These are phyloP conservation scores for Capronia americana DNA, from an alignment of 2,329 filamentous ascomycete species.

Conservation along the genomic window DNA sequence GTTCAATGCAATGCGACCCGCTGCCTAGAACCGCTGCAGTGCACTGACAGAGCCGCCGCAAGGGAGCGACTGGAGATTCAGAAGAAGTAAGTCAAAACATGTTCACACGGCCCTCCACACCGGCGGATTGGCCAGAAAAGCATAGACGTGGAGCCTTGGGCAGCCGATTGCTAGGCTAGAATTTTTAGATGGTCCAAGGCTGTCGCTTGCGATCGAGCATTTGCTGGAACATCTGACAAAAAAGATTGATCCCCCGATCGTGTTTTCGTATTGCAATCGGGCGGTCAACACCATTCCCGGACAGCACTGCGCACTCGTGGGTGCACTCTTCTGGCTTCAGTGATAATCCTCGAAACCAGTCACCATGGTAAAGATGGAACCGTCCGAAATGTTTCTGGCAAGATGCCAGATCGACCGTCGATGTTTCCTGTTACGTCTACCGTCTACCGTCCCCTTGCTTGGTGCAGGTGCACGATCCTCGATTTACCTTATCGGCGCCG, in stretches of 20 bases:
- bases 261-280: slow-evolving; percentile 25
- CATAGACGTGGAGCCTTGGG: neutral
- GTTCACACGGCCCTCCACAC: neutral
- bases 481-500: slow-evolving; percentile 14
- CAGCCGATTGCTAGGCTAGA: neutral
- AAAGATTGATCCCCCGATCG: slow-evolving; percentile 16
- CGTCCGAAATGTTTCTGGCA: neutral
- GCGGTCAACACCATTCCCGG: neutral
- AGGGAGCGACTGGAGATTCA: neutral
- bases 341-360: neutral
- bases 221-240: slow-evolving; percentile 23
- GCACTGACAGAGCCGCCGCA: slow-evolving; percentile 4
- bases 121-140: slow-evolving; percentile 7
- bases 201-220: slow-evolving; percentile 23
- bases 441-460: slow-evolving; percentile 1
- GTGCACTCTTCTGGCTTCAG: slow-evolving; percentile 1
- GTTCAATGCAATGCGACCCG: slow-evolving; percentile 14
- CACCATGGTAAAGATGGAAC: neutral
- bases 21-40: neutral
- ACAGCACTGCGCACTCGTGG: no score
- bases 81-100: slow-evolving; percentile 5
- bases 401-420: slow-evolving; percentile 28
- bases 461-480: slow-evolving; percentile 9
- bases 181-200: slow-evolving; percentile 15
- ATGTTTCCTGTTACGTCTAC: slow-evolving; percentile 17